These are phyloP conservation scores for Cladophialophora yegresii DNA, from an alignment of 2,329 filamentous ascomycete genomes.

Conservation along the genomic window DNA sequence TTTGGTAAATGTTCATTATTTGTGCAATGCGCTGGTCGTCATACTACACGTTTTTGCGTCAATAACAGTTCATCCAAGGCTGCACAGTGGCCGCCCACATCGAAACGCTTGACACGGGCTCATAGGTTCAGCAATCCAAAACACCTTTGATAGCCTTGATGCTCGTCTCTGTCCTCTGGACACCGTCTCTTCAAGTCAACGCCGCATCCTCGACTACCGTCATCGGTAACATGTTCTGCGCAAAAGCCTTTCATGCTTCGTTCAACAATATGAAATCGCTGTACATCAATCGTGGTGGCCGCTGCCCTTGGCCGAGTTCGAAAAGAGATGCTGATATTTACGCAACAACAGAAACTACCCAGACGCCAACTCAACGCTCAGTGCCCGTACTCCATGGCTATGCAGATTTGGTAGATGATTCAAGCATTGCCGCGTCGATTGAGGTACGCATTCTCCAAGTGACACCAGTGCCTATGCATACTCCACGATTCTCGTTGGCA, in stretches of 20 bases:
- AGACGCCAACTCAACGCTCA: slow-evolving; percentile 24
- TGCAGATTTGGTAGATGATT: slow-evolving; percentile 24
- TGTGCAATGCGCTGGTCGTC: slow-evolving; percentile 29
- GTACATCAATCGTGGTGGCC: slow-evolving; percentile 26
- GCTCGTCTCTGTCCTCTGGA: slow-evolving; percentile 15
- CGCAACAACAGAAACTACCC: slow-evolving; percentile 7
- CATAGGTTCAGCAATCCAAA: slow-evolving; percentile 29
- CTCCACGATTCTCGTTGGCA: slow-evolving; percentile 99
- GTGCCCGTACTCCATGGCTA: slow-evolving; percentile 33
- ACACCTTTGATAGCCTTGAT: slow-evolving; percentile 15
- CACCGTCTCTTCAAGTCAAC: slow-evolving; percentile 7
- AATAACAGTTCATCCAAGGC: slow-evolving; percentile 23
- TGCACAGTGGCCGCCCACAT: slow-evolving; percentile 10
- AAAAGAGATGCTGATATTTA: slow-evolving; percentile 8
- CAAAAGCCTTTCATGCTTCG: slow-evolving; percentile 12
- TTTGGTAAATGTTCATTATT: slow-evolving; percentile 27
- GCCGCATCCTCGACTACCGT: slow-evolving; percentile 13
- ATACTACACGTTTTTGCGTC: slow-evolving; percentile 30
- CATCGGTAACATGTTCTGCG: slow-evolving; percentile 21
- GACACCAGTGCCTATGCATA: slow-evolving; percentile 96
- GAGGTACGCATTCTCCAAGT: slow-evolving; percentile 33
- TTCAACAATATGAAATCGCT: slow-evolving; percentile 27
- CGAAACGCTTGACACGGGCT: slow-evolving; percentile 7
- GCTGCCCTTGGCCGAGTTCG: slow-evolving; percentile 10
- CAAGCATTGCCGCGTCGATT: slow-evolving; percentile 25